Evolutionary conservation across 768 basidiomycete genomes (phyloP), one percentile per base, ranked within the genome.

Genomic region (Tulasnella sp.): DNA sequence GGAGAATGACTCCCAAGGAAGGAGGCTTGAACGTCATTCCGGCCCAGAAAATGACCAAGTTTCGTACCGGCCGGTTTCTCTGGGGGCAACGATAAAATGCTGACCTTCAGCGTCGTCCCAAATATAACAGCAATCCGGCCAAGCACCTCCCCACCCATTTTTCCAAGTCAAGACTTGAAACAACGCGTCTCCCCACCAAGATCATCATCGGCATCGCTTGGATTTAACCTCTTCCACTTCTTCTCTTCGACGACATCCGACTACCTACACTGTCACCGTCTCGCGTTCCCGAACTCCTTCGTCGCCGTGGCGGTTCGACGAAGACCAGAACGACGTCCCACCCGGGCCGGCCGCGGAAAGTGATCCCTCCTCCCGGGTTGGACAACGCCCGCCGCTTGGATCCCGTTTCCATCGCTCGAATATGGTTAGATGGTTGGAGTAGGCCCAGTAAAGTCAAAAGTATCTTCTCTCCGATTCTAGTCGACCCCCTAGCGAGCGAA

Each of bases 101-200:
- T n/a, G n/a, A n/a, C n/a, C n/a, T n/a, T n/a, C n/a, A n/a, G 10
- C 21, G 7, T 21, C 34, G 21, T 9, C 36, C 2, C 27, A 16
- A 18, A 44, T 14, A 58, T n/a, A n/a, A n/a, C 36, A 79, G 78
- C 74, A 79, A 73, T 74, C 74, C 34, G 78, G 78, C 18, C 42
- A 72, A 72, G 16, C 78, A 18, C 78, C 78, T 34, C 78, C 78
- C 0, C 71, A 40, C 56, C 5, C 78, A 1, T 34, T 79, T 31
- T 74, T 73, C 78, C 71, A 79, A 31, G 40, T 72, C 34, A 79
- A 42, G 27, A 79, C 40, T 34, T n/a, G n/a, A n/a, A 74, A n/a
- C 18, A 31, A n/a, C 27, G 8, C 42, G 39, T 9, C 39, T 5
- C 16, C n/a, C 44, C 12, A 76, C 36, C 18, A 27, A n/a, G 36